These are phyloP conservation scores for Margaritispora aquatica DNA, from an alignment of 495 filamentous ascomycete species.

Conservation along the genomic window DNA sequence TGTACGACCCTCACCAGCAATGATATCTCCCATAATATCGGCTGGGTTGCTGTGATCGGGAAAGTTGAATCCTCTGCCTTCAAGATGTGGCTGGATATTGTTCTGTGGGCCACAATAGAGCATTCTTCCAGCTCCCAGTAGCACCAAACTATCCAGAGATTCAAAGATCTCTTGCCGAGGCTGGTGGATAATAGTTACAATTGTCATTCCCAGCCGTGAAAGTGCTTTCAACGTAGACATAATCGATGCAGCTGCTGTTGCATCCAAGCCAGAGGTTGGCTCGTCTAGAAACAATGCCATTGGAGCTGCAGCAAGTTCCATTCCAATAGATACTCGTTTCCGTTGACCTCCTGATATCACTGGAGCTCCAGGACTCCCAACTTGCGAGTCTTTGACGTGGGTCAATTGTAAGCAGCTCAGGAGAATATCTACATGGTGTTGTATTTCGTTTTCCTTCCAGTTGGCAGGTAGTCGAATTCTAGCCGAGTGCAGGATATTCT, in stretches of 20 bases:
- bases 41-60: conserved; percentile 62
- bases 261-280: conserved; percentile 81
- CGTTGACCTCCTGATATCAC: conserved; percentile 79
- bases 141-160: conserved; percentile 62
- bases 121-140: conserved; percentile 60
- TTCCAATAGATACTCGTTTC: conserved; percentile 84
- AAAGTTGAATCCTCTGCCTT: conserved; percentile 49
- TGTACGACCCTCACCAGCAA: conserved; percentile 53
- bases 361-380: conserved; percentile 62
- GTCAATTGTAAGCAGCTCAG: conserved; percentile 65
- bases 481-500: conserved; percentile 62
- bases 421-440: conserved; percentile 58
- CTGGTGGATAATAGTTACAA: conserved; percentile 89
- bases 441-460: conserved; percentile 58
- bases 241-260: conserved; percentile 79
- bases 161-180: conserved; percentile 80
- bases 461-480: conserved; percentile 57
- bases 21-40: conserved; percentile 67
- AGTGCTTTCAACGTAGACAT: conserved; percentile 81
- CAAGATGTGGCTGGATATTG: conserved; percentile 59
- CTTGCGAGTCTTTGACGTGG: conserved; percentile 64
- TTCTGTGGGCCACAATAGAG: conserved; percentile 56
- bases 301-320: conserved; percentile 79
- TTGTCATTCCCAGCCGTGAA: conserved; percentile 74
- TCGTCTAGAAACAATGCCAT: conserved; percentile 89